Conservation (phyloP, 2,329 filamentous ascomycete species). For the Nakataea oryzae region DNA sequence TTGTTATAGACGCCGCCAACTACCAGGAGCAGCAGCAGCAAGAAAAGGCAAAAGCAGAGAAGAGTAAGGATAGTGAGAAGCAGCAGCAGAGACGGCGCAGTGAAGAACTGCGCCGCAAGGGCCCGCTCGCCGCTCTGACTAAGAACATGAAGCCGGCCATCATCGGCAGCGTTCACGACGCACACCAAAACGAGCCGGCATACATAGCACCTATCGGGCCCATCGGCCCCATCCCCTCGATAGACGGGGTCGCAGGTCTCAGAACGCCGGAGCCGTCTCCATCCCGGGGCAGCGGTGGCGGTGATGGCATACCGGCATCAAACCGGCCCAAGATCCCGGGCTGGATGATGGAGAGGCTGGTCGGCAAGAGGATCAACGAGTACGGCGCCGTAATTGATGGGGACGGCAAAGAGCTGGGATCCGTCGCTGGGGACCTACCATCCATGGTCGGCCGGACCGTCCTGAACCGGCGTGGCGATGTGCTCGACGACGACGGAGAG, state of each 20-base stretch:
- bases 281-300: not conserved
- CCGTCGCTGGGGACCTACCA: slow-evolving; percentile 42
- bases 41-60: not conserved
- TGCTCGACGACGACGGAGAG: slow-evolving; percentile 31
- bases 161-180: slow-evolving; percentile 6
- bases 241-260: slow-evolving; percentile 15
- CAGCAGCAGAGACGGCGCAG: not conserved
- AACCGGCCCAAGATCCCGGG: slow-evolving; percentile 18
- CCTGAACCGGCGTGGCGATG: slow-evolving; percentile 30
- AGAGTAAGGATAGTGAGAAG: slow-evolving; percentile 4
- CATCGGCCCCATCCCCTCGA: slow-evolving; percentile 20
- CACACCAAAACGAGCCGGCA: slow-evolving; percentile 13
- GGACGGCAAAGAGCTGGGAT: slow-evolving; percentile 38
- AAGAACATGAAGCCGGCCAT: slow-evolving; percentile 6
- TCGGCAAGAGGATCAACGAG: slow-evolving; percentile 39
- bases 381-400: slow-evolving; percentile 42
- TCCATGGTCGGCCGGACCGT: slow-evolving; percentile 42
- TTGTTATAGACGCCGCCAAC: not conserved
- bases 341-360: slow-evolving; percentile 22
- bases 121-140: not conserved
- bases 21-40: not conserved
- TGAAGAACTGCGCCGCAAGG: not conserved
- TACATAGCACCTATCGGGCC: slow-evolving; percentile 29
- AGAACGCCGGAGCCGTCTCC: not conserved
- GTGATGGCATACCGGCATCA: slow-evolving; percentile 11